Percentiles rank a stretch among this genome's conserved stretches.
These are phyloP conservation scores for Cladosporium cucumerinum DNA, from an alignment of 2,329 filamentous ascomycete genomes.

Conservation along the genomic window DNA sequence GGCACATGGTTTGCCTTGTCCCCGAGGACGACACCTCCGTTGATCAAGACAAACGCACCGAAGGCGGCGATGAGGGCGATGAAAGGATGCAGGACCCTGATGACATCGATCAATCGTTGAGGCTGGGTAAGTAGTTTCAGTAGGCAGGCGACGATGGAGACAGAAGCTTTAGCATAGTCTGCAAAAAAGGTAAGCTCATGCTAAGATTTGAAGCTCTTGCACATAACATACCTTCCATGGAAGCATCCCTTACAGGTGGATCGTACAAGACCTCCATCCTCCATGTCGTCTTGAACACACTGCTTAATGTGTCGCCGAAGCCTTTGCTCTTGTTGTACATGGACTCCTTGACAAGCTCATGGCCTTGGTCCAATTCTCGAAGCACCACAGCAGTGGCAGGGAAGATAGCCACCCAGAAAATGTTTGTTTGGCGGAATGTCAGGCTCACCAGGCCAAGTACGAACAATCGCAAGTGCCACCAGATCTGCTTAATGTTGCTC, in stretches of 20 bases:
- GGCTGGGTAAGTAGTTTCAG: constrained; percentile 40
- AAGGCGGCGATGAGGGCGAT: constrained; percentile 66
- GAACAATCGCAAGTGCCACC: constrained; percentile 34
- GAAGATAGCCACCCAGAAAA: constrained; percentile 88
- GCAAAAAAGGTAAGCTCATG: not conserved
- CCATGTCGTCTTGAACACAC: constrained; percentile 36
- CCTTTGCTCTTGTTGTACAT: constrained; percentile 31
- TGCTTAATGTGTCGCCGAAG: constrained; percentile 30
- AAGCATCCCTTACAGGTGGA: constrained; percentile 47
- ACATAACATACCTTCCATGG: constrained; percentile 44
- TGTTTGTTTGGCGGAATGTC: constrained; percentile 86
- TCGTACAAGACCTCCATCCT: constrained; percentile 48
- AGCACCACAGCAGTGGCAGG: constrained; percentile 53
- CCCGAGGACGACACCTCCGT: constrained; percentile 86
- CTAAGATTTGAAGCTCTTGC: not conserved
- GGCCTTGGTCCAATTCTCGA: constrained; percentile 52
- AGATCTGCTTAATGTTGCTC: constrained; percentile 6
- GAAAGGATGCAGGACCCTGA: constrained; percentile 43
- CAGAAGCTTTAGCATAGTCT: constrained; percentile 50
- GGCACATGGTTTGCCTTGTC: constrained; percentile 94
- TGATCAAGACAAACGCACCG: constrained; percentile 74
- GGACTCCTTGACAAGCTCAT: constrained; percentile 42
- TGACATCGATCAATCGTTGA: constrained; percentile 21
- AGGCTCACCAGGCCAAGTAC: constrained; percentile 64
- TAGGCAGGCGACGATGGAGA: constrained; percentile 63